Percentiles rank a stretch among this genome's conserved stretches.
These are phyloP conservation scores for Pestalotiopsis sp. DNA, from an alignment of 2,329 filamentous ascomycete genomes.

Conservation along the genomic window DNA sequence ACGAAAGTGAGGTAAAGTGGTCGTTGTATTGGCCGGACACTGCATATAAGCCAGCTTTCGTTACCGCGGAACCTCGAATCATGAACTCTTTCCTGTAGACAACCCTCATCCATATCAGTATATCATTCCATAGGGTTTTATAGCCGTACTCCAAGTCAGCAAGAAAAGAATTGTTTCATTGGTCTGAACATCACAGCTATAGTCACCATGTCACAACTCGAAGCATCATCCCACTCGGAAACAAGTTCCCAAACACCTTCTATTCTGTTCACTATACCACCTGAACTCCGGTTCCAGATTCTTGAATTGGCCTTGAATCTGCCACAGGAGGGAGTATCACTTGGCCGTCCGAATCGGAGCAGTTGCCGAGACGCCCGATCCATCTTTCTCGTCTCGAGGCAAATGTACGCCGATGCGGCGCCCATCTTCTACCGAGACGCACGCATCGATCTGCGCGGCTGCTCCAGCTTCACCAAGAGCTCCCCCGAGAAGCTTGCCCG, in stretches of 20 bases:
- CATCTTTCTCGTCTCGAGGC: constrained; percentile 5
- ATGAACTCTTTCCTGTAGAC: background rate
- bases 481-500: background rate
- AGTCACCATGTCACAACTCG: background rate
- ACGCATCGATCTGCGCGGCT: constrained; percentile 2
- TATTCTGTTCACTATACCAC: background rate
- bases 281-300: background rate
- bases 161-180: background rate
- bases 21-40: background rate
- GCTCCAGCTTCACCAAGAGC: background rate
- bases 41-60: background rate
- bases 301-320: background rate
- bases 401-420: constrained; percentile 2
- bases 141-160: background rate
- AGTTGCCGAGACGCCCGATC: background rate
- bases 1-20: background rate
- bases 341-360: background rate
- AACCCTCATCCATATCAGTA: background rate
- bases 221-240: background rate
- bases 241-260: background rate
- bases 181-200: background rate
- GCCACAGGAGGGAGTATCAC: background rate
- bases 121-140: background rate
- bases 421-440: constrained; percentile 4
- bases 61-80: background rate